These are phyloP conservation scores for Lactarius sanguifluus DNA, from an alignment of 768 basidiomycete genomes.

Conservation along the genomic window DNA sequence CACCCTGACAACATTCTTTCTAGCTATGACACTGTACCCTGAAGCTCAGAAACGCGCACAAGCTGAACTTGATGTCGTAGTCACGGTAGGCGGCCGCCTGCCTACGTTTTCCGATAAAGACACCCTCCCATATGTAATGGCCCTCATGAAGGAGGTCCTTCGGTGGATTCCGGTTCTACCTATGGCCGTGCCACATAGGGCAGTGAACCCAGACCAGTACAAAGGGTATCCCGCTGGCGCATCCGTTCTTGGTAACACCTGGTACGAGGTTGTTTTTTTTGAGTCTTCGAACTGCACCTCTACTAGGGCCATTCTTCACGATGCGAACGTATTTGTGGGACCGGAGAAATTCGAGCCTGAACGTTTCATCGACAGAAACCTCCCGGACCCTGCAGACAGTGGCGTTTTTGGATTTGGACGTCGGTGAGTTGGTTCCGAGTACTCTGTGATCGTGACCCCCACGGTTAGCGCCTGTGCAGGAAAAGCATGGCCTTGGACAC, in stretches of 20 bases:
- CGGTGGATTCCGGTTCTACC: constrained; percentile 32
- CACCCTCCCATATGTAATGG: constrained; percentile 25
- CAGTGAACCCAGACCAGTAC: constrained; percentile 32
- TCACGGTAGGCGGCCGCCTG: constrained; percentile 31
- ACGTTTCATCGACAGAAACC: constrained; percentile 23
- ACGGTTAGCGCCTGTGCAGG: constrained; percentile 23
- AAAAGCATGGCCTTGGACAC: constrained; percentile 27
- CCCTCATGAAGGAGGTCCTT: constrained; percentile 30
- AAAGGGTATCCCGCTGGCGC: constrained; percentile 35
- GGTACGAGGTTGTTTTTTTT: constrained; percentile 10
- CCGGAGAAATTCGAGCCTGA: constrained; percentile 30
- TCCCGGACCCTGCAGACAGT: constrained; percentile 23
- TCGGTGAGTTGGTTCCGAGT: constrained; percentile 19
- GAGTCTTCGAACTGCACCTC: background rate
- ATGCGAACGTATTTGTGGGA: constrained; percentile 26
- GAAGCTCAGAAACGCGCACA: constrained; percentile 32
- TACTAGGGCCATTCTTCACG: constrained; percentile 31
- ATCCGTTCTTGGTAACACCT: constrained; percentile 30
- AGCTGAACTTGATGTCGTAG: constrained; percentile 31
- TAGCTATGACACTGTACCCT: constrained; percentile 32
- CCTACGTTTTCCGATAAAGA: constrained; percentile 31
- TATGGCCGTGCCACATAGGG: constrained; percentile 29
- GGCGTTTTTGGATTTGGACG: constrained; percentile 30
- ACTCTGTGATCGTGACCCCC: background rate
- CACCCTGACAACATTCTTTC: constrained; percentile 29